Percentiles rank a stretch among this genome's conserved stretches.
Conservation (phyloP, 148 eudicot genomes). For the Linanthus parryae region DNA sequence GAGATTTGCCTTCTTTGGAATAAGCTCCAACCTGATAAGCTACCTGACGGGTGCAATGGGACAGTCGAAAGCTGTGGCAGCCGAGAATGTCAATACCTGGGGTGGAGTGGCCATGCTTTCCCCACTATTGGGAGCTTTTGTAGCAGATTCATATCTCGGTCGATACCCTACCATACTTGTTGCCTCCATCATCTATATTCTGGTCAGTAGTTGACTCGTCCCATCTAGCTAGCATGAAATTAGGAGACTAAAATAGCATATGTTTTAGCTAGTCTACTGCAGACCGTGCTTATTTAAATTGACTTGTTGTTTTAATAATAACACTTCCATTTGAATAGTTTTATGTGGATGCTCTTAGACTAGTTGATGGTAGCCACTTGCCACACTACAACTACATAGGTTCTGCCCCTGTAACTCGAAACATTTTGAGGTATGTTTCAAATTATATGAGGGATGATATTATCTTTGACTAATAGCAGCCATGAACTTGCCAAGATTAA, state of each 20-base stretch:
- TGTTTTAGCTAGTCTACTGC: neutral
- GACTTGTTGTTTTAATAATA: neutral
- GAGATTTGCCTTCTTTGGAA: constrained; percentile 49
- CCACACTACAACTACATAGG: neutral
- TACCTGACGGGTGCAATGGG: constrained; percentile 52
- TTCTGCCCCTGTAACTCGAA: too few species aligned
- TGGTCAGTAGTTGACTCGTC: too few species aligned
- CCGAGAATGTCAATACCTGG: constrained; percentile 58
- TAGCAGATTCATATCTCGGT: constrained; percentile 57
- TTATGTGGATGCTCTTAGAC: neutral
- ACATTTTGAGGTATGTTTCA: too few species aligned
- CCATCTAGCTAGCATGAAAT: neutral
- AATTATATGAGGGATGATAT: too few species aligned
- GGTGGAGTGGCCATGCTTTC: constrained; percentile 33
- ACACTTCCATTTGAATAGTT: neutral
- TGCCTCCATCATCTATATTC: constrained; percentile 39
- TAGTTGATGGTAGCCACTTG: neutral
- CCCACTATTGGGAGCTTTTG: constrained; percentile 47
- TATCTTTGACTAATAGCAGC: too few species aligned
- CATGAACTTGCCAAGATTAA: too few species aligned
- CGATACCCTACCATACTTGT: constrained; percentile 45
- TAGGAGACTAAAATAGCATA: neutral
- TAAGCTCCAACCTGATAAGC: constrained; percentile 42
- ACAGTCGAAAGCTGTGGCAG: constrained; percentile 52
- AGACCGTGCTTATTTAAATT: neutral